These are phyloP conservation scores for Saturnispora hagleri DNA, from an alignment of 805 yeast species.

Conservation along the genomic window DNA sequence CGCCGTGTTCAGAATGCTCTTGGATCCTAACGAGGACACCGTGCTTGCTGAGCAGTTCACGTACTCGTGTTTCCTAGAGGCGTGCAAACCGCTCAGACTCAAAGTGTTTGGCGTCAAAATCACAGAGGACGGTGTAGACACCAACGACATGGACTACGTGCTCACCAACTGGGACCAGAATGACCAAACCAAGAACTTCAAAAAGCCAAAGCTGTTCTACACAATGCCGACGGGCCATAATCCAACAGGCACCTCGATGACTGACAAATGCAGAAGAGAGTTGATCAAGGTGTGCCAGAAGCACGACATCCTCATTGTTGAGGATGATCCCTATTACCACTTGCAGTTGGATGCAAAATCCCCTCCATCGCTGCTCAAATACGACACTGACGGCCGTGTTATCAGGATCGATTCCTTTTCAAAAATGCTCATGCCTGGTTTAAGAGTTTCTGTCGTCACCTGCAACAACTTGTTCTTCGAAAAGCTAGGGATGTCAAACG, in stretches of 20 bases:
- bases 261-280: conserved; percentile 44
- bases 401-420: conserved; percentile 71
- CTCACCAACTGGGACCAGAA: conserved; percentile 61
- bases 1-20: conserved; percentile 66
- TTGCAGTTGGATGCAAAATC: conserved; percentile 45
- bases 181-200: conserved; percentile 26
- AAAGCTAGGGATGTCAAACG: conserved; percentile 48
- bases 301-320: conserved; percentile 62
- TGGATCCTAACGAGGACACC: conserved; percentile 64
- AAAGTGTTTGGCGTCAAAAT: conserved; percentile 63
- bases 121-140: conserved; percentile 72
- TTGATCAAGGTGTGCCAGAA: conserved; percentile 54
- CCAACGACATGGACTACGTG: conserved; percentile 53
- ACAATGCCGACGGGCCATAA: conserved; percentile 78
- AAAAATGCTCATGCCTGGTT: conserved; percentile 71
- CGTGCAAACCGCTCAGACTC: conserved; percentile 66
- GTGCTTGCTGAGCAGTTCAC: conserved; percentile 74
- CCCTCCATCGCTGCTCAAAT: conserved; percentile 53
- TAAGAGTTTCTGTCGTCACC: conserved; percentile 64
- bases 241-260: conserved; percentile 69
- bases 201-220: conserved; percentile 51
- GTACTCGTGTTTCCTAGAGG: conserved; percentile 77
- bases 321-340: conserved; percentile 84
- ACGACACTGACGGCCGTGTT: conserved; percentile 73
- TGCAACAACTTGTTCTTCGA: conserved; percentile 50